phyloP scores from a whole-genome alignment of 192 early-diverging fungal genomes.

The Kappamyces sp. region DNA sequence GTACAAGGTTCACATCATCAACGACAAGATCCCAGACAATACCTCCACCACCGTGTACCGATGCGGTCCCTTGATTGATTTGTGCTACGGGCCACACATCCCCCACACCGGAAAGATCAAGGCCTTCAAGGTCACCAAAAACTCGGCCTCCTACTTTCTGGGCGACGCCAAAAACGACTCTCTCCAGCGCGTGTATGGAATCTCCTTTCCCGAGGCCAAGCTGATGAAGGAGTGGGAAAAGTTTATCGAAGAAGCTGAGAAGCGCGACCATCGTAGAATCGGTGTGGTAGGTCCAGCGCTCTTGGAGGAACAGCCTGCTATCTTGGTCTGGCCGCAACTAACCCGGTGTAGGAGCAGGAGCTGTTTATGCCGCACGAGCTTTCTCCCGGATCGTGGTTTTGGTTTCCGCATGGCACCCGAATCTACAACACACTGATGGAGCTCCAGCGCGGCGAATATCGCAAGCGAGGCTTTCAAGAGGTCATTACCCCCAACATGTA shows the following conservation, averaged over 20 bases:
- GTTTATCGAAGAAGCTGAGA: constrained; percentile 93
- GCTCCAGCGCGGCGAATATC: constrained; percentile 77
- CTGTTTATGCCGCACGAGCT: constrained; percentile 98
- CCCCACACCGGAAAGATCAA: constrained; percentile 91
- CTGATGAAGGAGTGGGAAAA: constrained; percentile 92
- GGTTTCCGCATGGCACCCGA: constrained; percentile 90
- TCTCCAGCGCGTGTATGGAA: constrained; percentile 96
- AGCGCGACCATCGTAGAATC: constrained; percentile 95
- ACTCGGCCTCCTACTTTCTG: constrained; percentile 97
- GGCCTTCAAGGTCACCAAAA: constrained; percentile 89
- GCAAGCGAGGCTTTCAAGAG: constrained; percentile 90
- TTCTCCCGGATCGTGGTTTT: constrained; percentile 88
- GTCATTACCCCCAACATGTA: constrained; percentile 99
- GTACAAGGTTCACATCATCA: constrained; percentile 95
- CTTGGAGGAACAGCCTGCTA: background rate
- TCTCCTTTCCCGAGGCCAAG: constrained; percentile 99
- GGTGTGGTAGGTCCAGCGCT: constrained; percentile 48
- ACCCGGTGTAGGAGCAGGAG: constrained; percentile 73
- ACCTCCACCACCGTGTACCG: constrained; percentile 97
- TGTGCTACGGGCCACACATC: constrained; percentile 93
- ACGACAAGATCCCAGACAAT: constrained; percentile 84
- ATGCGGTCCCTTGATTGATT: constrained; percentile 95
- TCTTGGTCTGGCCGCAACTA: background rate
- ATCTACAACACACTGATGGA: constrained; percentile 95
- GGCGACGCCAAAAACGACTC: constrained; percentile 97